phyloP scores from a whole-genome alignment of 495 filamentous ascomycete genomes.

The Neurospora sp. region DNA sequence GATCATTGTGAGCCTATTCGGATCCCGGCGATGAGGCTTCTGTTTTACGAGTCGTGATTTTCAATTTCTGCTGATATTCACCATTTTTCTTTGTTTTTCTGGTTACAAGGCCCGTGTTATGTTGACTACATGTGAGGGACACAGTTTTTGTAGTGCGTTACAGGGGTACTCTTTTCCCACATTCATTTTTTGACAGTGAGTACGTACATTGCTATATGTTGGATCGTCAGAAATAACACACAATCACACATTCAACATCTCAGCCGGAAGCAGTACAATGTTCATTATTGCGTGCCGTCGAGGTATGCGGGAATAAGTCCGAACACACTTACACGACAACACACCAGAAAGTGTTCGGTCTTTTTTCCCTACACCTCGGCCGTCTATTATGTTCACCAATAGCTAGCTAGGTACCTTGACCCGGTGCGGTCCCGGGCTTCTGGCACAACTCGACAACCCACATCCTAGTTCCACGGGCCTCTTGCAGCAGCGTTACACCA shows the following conservation, averaged over 20 bases:
- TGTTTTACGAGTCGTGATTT: background rate
- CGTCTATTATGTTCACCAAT: background rate
- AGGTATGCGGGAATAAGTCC: no score
- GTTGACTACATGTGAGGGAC: no score
- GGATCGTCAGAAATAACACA: no score
- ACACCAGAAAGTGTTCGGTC: no score
- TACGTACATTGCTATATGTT: background rate
- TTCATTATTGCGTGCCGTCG: background rate
- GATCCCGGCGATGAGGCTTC: background rate
- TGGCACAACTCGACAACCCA: background rate
- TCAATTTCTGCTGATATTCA: no score
- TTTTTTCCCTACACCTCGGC: no score
- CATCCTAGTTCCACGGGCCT: background rate
- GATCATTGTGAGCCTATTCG: background rate
- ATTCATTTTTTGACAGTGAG: no score
- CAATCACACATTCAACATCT: background rate
- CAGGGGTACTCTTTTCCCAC: no score
- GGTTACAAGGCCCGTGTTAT: no score
- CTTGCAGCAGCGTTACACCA: background rate
- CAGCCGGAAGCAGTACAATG: background rate
- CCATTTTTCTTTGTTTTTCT: no score
- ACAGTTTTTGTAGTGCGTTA: no score
- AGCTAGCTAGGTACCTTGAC: background rate
- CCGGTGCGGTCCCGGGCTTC: background rate
- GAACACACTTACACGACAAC: no score